phyloP scores from a whole-genome alignment of 139 green algal genomes.

The Coelastrella sp. region DNA sequence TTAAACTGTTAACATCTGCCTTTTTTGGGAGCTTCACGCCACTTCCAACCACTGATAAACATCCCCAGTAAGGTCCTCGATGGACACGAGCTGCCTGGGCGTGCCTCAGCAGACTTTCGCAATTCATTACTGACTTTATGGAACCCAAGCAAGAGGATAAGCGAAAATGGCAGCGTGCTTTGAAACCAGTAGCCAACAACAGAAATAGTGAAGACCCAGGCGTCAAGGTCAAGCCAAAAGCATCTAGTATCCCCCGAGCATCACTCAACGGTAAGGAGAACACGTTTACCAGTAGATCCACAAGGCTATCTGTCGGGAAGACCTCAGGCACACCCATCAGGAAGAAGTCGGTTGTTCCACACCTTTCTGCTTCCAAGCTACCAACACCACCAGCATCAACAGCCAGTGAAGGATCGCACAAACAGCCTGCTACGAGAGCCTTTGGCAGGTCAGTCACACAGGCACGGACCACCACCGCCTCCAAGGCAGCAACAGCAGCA shows the following conservation, averaged over 20 bases:
- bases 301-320: not conserved
- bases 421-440: not conserved
- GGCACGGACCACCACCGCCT: not conserved
- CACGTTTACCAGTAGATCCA: not conserved
- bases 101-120: not conserved
- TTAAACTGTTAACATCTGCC: too few species aligned
- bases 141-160: conserved; percentile 7
- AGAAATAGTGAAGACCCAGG: not conserved
- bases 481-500: not conserved
- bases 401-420: not conserved
- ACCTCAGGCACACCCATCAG: not conserved
- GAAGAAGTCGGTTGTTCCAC: not conserved
- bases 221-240: conserved; percentile 3
- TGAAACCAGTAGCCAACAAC: conserved; percentile 3
- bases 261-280: conserved; percentile 10
- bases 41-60: not conserved
- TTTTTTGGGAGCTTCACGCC: too few species aligned
- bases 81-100: not conserved
- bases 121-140: not conserved
- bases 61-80: not conserved
- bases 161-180: conserved; percentile 11
- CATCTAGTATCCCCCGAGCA: not conserved
- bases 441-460: not conserved
- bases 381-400: not conserved
- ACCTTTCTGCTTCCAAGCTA: not conserved